Evolutionary conservation across 352 stramenopile genomes (phyloP).

Genomic region (Phytophthora foliorum): DNA sequence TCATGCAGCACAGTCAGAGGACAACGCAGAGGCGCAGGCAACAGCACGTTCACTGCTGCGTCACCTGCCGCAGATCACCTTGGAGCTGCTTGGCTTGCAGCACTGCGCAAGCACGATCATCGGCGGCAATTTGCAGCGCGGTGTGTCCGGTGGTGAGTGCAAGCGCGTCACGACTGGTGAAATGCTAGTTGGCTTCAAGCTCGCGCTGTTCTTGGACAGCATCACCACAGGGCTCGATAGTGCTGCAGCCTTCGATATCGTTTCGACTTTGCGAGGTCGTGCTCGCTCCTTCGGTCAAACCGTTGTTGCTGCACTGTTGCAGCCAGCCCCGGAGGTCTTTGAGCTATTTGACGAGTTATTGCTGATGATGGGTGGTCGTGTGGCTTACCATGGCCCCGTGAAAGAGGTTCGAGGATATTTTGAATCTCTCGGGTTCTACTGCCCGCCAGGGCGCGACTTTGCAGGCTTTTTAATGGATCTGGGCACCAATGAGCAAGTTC

Average conservation of each 20-base stretch:
- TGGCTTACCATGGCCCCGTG: constrained; percentile 80
- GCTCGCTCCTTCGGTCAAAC: constrained; percentile 50
- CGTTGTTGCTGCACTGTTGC: constrained; percentile 83
- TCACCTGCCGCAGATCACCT: constrained; percentile 42
- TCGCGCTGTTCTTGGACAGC: constrained; percentile 79
- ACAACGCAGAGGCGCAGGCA: constrained; percentile 39
- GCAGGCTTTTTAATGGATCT: constrained; percentile 62
- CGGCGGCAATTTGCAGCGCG: constrained; percentile 56
- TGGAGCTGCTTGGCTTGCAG: constrained; percentile 50
- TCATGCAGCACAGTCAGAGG: not conserved
- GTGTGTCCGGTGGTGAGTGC: constrained; percentile 88
- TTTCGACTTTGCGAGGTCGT: constrained; percentile 42
- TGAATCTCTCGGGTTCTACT: constrained; percentile 50
- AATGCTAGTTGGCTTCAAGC: constrained; percentile 84
- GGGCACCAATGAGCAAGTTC: constrained; percentile 46
- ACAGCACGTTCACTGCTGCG: constrained; percentile 36
- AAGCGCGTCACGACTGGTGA: constrained; percentile 92
- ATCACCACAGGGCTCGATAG: constrained; percentile 70
- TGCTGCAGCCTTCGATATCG: constrained; percentile 66
- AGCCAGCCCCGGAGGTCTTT: constrained; percentile 75
- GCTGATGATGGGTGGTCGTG: constrained; percentile 66
- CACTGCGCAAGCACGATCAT: constrained; percentile 60
- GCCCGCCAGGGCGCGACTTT: constrained; percentile 48
- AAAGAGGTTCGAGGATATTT: constrained; percentile 47
- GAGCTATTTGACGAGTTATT: constrained; percentile 67